Evolutionary conservation across 2,329 filamentous ascomycete genomes (phyloP), one percentile per base, ranked within the genome.

Genomic region (Mycocentrospora acerina): DNA sequence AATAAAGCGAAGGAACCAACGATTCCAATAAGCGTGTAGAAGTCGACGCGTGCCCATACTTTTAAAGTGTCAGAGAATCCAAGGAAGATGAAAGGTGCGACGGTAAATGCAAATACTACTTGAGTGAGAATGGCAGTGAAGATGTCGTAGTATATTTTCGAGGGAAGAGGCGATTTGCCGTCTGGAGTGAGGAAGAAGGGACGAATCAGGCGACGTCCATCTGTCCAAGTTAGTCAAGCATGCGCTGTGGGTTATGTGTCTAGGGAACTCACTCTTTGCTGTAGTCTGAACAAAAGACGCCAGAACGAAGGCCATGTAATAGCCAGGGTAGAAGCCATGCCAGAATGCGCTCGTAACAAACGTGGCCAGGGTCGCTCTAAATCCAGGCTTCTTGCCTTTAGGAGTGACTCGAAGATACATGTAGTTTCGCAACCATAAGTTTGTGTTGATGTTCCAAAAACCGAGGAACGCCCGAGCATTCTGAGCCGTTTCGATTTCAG

Each of bases 361-460:
- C 0, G 93, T 98, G 24, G 90, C 89, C 73, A 98, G 73, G 59
- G 87, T 97, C 34, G 93, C 93, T 42, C 90, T 80, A 73, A 98
- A 98, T 1, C 93, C 93, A 8, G 93, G 93, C 68, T 97, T 98
- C 75, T 90, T 93, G 37, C 93, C 93, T 55, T 87, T 86, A 0
- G 93, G 93, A 0, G 93, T 98, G 3, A 98, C 93, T 16, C 93
- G 84, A 32, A 98, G 77, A 63, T 97, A 98, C 54, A 98, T 78
- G 62, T 96, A 98, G 68, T 97, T 95, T 31, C 90, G 82, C 45
- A 98, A 74, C 93, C 93, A 98, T 59, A 88, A 82, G 67, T 96
- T 98, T 10, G 93, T 98, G 69, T 97, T 97, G 73, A 96, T 95
- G 68, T 98, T 98, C 93, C 93, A 98, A 59, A 82, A 86, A 32